Evolutionary conservation across 345 rosid species (phyloP).

Genomic region (Excoecaria agallocha): DNA sequence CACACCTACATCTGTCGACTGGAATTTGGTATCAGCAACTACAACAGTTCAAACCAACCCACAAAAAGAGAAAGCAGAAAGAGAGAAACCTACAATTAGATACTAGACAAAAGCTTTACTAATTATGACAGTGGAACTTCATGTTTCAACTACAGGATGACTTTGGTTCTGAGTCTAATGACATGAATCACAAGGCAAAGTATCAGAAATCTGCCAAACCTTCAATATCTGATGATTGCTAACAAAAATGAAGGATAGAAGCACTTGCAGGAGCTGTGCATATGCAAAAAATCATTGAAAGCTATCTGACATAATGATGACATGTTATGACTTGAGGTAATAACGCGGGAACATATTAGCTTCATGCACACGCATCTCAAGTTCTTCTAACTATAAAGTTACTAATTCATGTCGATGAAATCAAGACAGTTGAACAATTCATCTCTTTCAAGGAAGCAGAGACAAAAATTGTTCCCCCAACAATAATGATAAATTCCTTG

Average conservation of each 20-base stretch:
- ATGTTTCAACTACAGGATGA: neutral
- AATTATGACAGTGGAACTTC: neutral
- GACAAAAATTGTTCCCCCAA: neutral
- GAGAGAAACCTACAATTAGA: neutral
- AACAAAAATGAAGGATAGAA: neutral
- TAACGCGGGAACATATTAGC: neutral
- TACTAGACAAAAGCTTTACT: neutral
- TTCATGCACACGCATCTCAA: neutral
- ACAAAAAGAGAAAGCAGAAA: neutral
- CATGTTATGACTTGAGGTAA: neutral
- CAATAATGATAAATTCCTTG: constrained; percentile 4
- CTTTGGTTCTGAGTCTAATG: neutral
- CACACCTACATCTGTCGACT: neutral
- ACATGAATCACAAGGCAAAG: neutral
- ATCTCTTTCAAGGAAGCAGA: neutral
- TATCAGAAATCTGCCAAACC: neutral
- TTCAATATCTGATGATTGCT: neutral
- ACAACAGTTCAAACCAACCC: neutral
- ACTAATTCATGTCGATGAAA: constrained; percentile 5
- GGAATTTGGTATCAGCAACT: neutral
- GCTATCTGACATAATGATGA: neutral
- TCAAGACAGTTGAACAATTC: neutral
- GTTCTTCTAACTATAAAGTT: neutral
- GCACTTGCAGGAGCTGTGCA: neutral
- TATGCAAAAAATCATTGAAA: neutral